A percentile compares a stretch with the other conserved stretches of the same genome.
phyloP scores from a whole-genome alignment of 305 asterid genomes.

The Rubia tinctorum region DNA sequence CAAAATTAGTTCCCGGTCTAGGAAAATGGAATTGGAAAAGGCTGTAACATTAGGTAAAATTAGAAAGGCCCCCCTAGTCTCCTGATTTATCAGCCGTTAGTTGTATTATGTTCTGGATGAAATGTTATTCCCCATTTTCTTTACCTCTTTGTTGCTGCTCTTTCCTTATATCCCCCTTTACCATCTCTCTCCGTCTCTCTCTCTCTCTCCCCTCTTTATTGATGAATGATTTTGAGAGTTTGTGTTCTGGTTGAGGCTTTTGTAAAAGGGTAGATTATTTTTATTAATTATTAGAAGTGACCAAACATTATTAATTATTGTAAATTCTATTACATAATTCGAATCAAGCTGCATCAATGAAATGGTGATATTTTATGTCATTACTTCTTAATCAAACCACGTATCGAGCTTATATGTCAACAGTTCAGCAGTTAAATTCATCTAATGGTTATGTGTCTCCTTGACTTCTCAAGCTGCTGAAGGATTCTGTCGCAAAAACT shows the following conservation, averaged over 20 bases:
- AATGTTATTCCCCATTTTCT: too few species aligned
- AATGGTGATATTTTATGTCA: background rate
- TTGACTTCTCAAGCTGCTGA: constrained; percentile 77
- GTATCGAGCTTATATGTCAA: background rate
- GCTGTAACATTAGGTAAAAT: background rate
- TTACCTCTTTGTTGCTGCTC: too few species aligned
- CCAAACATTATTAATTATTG: background rate
- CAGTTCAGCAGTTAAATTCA: constrained; percentile 8
- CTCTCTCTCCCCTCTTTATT: background rate
- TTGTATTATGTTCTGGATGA: too few species aligned
- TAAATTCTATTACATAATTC: background rate
- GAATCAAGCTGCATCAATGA: background rate
- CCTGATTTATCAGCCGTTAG: too few species aligned
- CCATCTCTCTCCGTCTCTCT: background rate
- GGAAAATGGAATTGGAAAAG: background rate
- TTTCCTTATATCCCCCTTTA: too few species aligned
- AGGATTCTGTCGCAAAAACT: constrained; percentile 88
- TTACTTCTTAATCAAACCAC: constrained; percentile 4
- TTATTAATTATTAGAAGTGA: background rate
- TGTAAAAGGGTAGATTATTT: background rate
- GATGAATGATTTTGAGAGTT: background rate
- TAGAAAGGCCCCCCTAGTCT: background rate
- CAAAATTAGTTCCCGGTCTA: background rate
- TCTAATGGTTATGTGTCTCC: constrained; percentile 19
- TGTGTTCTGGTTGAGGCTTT: background rate